Percentiles rank a stretch among this genome's conserved stretches.
Evolutionary conservation across 2,329 filamentous ascomycete species (phyloP).

Genomic region (Ploettnerulaceae sp.): DNA sequence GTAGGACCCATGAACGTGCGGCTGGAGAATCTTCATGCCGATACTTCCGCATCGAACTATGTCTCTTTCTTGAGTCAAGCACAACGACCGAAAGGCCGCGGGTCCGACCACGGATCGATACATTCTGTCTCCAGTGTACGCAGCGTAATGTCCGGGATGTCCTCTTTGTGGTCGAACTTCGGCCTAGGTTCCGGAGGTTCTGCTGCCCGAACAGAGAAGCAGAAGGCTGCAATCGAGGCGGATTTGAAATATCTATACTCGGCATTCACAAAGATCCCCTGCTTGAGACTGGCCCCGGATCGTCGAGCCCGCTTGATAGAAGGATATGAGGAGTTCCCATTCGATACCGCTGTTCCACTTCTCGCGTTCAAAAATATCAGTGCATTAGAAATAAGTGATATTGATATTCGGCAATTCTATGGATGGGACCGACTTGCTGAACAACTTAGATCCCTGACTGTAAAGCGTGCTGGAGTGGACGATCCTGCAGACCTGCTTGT

Average conservation of each 20-base stretch:
- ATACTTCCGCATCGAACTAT: constrained; percentile 82
- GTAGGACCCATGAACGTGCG: constrained; percentile 96
- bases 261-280: constrained; percentile 96
- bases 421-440: constrained; percentile 95
- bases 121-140: constrained; percentile 94
- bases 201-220: constrained; percentile 78
- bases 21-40: constrained; percentile 88
- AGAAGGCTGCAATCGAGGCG: constrained; percentile 76
- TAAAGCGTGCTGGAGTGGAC: constrained; percentile 83
- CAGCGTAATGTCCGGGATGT: constrained; percentile 97
- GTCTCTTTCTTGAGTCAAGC: constrained; percentile 89
- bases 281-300: constrained; percentile 83
- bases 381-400: constrained; percentile 86
- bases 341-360: constrained; percentile 94
- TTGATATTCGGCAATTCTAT: constrained; percentile 95
- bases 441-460: constrained; percentile 80
- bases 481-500: constrained; percentile 87
- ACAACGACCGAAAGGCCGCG: constrained; percentile 71
- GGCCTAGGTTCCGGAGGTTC: constrained; percentile 76
- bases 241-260: constrained; percentile 97
- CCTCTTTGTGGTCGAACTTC: constrained; percentile 83
- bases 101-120: constrained; percentile 80
- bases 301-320: constrained; percentile 84
- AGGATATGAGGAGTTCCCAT: constrained; percentile 96
- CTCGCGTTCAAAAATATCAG: constrained; percentile 96